A percentile compares a stretch with the other conserved stretches of the same genome.
These are phyloP conservation scores for Castanea mollissima DNA, from an alignment of 306 rosid genomes.

Conservation along the genomic window DNA sequence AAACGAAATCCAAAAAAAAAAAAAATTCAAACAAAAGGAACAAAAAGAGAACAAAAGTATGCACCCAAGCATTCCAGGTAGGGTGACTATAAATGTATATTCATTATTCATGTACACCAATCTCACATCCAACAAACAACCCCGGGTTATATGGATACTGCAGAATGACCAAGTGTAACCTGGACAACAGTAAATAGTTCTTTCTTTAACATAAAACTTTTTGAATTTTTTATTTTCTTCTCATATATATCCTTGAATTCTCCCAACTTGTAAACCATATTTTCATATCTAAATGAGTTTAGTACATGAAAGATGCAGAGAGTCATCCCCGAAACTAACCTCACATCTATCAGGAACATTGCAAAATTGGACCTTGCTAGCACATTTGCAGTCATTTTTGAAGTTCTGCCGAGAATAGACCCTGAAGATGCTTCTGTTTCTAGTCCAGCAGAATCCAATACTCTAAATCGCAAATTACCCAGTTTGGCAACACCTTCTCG, in stretches of 20 bases:
- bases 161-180: not conserved
- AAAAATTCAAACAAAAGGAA: not conserved
- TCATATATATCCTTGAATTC: not conserved
- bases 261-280: not conserved
- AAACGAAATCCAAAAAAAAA: not conserved
- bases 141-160: not conserved
- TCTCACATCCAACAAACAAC: not conserved
- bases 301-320: not conserved
- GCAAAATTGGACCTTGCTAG: conserved; percentile 64
- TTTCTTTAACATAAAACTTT: not conserved
- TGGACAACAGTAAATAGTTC: not conserved
- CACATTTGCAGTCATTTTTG: conserved; percentile 71
- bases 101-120: not conserved
- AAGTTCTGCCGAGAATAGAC: conserved; percentile 84
- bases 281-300: not conserved
- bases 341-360: conserved; percentile 76
- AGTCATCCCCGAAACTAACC: conserved; percentile 35
- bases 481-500: conserved; percentile 91
- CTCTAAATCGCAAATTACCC: conserved; percentile 82
- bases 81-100: not conserved
- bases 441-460: conserved; percentile 89
- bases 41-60: conserved; percentile 1
- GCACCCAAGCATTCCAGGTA: not conserved
- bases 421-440: conserved; percentile 74
- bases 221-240: not conserved